These are phyloP conservation scores for Halophytophthora batemanensis DNA, from an alignment of 352 stramenopile genomes.

Conservation along the genomic window DNA sequence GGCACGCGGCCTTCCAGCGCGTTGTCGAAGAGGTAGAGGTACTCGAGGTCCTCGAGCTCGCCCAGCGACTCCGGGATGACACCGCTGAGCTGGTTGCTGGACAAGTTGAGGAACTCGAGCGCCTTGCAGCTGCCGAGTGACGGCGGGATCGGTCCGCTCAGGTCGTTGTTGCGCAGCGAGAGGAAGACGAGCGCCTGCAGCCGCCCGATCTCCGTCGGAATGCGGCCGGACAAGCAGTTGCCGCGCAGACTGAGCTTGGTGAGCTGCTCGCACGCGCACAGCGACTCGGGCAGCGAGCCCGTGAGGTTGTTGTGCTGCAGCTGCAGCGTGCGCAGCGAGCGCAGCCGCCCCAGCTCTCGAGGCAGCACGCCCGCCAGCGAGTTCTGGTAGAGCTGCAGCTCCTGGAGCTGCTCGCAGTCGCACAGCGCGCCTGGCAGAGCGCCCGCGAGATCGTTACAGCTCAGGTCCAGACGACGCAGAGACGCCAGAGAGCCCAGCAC, in stretches of 20 bases:
- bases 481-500: constrained; percentile 46
- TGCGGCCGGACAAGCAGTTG: constrained; percentile 69
- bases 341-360: constrained; percentile 46
- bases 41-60: constrained; percentile 76
- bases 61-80: constrained; percentile 64
- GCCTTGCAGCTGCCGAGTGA: constrained; percentile 70
- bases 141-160: constrained; percentile 58
- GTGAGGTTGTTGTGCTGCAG: constrained; percentile 83
- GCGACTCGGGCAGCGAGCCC: constrained; percentile 41
- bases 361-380: constrained; percentile 60
- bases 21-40: constrained; percentile 88
- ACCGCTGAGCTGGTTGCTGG: constrained; percentile 75
- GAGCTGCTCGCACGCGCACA: constrained; percentile 61
- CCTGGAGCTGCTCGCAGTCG: constrained; percentile 60
- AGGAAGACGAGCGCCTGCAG: constrained; percentile 76
- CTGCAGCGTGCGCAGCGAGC: constrained; percentile 65
- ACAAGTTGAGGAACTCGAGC: constrained; percentile 85
- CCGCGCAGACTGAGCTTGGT: constrained; percentile 70
- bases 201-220: constrained; percentile 60
- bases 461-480: constrained; percentile 70
- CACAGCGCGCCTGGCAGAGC: constrained; percentile 41
- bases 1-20: constrained; percentile 64
- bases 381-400: constrained; percentile 81
- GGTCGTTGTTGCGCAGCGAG: constrained; percentile 83
- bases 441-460: constrained; percentile 74